Evolutionary conservation across 441 rosid species (phyloP).

Genomic region (Gossypium aridum): DNA sequence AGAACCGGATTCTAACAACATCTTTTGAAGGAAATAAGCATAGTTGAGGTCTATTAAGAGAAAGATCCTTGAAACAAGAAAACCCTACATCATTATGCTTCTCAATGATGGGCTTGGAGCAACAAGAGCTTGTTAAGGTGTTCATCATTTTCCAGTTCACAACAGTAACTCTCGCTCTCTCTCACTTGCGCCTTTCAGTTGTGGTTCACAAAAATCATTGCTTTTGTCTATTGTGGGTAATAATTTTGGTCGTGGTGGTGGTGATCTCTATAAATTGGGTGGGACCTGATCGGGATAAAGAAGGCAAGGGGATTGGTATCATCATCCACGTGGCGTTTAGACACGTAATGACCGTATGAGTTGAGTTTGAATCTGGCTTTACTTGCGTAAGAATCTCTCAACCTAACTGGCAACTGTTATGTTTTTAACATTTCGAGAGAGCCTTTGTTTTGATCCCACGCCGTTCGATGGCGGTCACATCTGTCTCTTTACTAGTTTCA

Average conservation of each 20-base stretch:
- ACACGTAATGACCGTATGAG: background rate
- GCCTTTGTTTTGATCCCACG: background rate
- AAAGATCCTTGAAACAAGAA: slow-evolving; percentile 14
- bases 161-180: background rate
- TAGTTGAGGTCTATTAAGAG: slow-evolving; percentile 16
- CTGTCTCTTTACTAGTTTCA: background rate
- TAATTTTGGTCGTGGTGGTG: background rate
- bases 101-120: slow-evolving; percentile 14
- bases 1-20: slow-evolving; percentile 18
- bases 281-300: too few species aligned
- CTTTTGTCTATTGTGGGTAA: background rate
- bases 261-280: background rate
- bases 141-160: slow-evolving; percentile 23
- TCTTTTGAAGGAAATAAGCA: slow-evolving; percentile 23
- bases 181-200: background rate
- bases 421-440: background rate
- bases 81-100: slow-evolving; percentile 12
- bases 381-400: slow-evolving; percentile 8
- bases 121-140: slow-evolving; percentile 22
- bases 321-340: slow-evolving; percentile 21
- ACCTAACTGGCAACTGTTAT: background rate
- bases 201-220: background rate
- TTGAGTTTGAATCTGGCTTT: background rate
- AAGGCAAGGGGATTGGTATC: slow-evolving; percentile 15
- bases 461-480: slow-evolving; percentile 7